These are phyloP conservation scores for Botrytis squamosa DNA, from an alignment of 2,329 filamentous ascomycete species.

Conservation along the genomic window DNA sequence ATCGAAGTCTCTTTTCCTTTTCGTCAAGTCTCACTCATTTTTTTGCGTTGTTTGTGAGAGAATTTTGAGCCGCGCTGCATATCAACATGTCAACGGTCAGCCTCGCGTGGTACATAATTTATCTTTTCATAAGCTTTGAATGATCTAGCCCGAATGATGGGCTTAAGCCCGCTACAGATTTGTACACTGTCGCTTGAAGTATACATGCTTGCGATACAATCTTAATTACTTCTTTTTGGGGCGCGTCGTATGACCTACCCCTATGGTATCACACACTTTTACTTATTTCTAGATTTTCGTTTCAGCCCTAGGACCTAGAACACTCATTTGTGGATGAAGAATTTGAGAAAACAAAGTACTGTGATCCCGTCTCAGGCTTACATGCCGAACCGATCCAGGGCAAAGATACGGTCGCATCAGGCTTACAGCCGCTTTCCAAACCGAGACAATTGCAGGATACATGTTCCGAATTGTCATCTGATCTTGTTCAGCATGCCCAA, in stretches of 20 bases:
- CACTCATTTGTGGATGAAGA: neutral
- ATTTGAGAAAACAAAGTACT: neutral
- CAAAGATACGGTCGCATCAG: neutral
- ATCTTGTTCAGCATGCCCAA: neutral
- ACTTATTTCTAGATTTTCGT: neutral
- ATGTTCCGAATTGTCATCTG: neutral
- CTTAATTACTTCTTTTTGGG: neutral
- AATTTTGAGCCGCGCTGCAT: slow-evolving; percentile 10
- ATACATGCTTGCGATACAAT: neutral
- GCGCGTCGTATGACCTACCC: neutral
- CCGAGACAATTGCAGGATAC: neutral
- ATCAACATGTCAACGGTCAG: slow-evolving; percentile 16
- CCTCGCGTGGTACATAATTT: slow-evolving; percentile 1
- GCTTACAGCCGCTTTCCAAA: neutral
- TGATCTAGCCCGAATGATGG: neutral
- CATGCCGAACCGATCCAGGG: slow-evolving; percentile 1
- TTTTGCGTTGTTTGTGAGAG: neutral
- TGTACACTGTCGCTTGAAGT: neutral
- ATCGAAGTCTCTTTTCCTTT: neutral
- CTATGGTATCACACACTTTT: neutral
- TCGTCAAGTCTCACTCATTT: slow-evolving; percentile 6
- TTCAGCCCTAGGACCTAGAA: slow-evolving; percentile 9
- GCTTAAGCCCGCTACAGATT: neutral
- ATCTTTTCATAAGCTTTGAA: neutral
- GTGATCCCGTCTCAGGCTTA: neutral